Base-by-base conservation (phyloP, 2,329 filamentous ascomycete species). In the Huntiella omanensis region DNA sequence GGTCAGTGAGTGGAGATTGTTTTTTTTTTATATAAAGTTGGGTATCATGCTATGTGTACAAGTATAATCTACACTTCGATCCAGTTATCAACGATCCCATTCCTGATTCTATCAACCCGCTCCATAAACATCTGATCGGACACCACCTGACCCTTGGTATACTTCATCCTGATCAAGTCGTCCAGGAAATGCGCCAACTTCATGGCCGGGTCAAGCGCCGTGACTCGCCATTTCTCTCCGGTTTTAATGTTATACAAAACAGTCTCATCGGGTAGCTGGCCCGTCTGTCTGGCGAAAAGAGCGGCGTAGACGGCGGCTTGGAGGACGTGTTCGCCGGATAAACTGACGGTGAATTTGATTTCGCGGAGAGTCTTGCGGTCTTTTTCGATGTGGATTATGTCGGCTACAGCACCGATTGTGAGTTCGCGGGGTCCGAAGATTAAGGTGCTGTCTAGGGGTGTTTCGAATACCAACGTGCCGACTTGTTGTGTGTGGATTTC, bases 271-370 rank as follows among this genome's bases (percentile, higher is more conserved):
- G 48, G 48, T 8, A 49, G 46, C 12, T 52, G 56, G 28, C 52
- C 4, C 4, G 47, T 43, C 33, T 39, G 2, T 4, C 36, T 33
- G 3, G 49, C 45, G 28, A 48, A 47, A 4, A 58, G 42, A 41
- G 57, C 56, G 32, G 53, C 54, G 50, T 59, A 59, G 5, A 49
- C 43, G 15, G 53, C 55, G 8, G 51, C 51, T 34, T 59, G 57
- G 8, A 59, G 37, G 11, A 55, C 42, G 12, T 59, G 53, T 36
- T 56, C 51, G 7, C 53, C 50, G 10, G 53, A 49, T 10, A 59
- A 52, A 5, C 52, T 11, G 3, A 51, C 50, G 4, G 57, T 55
- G 47, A 59, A 59, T 34, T 59, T 59, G 41, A 59, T 54, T 50
- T 59, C 57, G 56, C 56, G 58, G 17, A 59, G 42, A 10, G 49